A percentile compares a stretch with the other conserved stretches of the same genome.
These are phyloP conservation scores for Stemphylium beticola DNA, from an alignment of 2,329 filamentous ascomycete species.

Conservation along the genomic window DNA sequence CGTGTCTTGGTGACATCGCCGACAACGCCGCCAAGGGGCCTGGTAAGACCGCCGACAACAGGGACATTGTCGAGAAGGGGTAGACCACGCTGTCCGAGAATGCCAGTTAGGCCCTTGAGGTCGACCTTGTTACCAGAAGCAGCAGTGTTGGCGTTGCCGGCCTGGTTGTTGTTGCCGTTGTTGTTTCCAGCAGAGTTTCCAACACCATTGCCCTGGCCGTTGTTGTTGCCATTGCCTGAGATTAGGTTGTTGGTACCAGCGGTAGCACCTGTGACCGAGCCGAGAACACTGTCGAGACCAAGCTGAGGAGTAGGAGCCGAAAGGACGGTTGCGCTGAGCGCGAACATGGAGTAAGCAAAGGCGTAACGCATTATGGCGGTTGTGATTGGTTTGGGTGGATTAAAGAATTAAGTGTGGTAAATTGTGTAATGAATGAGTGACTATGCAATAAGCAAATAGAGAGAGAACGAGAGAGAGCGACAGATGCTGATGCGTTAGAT, in stretches of 20 bases:
- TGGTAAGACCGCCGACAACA: background rate
- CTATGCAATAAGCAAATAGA: background rate
- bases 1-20: background rate
- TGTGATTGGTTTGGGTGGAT: background rate
- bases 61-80: no score
- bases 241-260: background rate
- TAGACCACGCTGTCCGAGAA: background rate
- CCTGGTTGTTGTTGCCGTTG: no score
- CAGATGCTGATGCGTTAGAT: constrained; percentile 6
- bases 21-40: background rate
- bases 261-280: constrained; percentile 16
- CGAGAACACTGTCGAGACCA: constrained; percentile 8
- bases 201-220: background rate
- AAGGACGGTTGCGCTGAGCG: constrained; percentile 23
- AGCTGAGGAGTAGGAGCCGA: constrained; percentile 23
- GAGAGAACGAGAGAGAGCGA: constrained; percentile 1
- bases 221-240: constrained; percentile 13
- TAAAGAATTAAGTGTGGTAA: background rate
- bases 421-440: constrained; percentile 2
- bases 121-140: constrained; percentile 16
- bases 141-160: no score
- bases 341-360: constrained; percentile 19
- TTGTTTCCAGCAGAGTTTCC: no score
- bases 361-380: constrained; percentile 20
- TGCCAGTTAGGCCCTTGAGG: constrained; percentile 12